Evolutionary conservation across 148 eudicot species (phyloP), one percentile per base, ranked within the genome.

Genomic region (Vaccinium vitisidaea): DNA sequence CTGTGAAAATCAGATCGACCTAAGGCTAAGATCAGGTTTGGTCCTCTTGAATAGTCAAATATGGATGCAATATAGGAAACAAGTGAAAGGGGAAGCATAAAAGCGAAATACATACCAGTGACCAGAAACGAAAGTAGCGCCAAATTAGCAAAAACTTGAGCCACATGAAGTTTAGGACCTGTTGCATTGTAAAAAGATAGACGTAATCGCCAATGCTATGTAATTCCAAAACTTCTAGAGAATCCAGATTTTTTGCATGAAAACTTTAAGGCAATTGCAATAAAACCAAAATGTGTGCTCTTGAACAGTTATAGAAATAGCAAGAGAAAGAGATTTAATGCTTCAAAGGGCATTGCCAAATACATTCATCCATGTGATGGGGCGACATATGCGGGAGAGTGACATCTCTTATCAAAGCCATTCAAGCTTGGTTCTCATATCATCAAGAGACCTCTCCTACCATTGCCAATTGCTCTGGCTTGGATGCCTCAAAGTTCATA

Each of bases 81-180:
- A 48, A 10, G 83, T 15, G 49, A 48, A 46, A 75, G 32, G 23
- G 67, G 52, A 54, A 61, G 46, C 10, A 19, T 32, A 25, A 39
- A 11, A 46, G 11, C 4, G 61, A 76, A 32, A 36, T 36, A 84
- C 86, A 56, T 92, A 94, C 99, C 98, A 96, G 89, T 53, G 99
- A 89, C 93, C 93, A 96, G 86, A 94, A 94, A 53, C 99, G 91
- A 85, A 96, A 96, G 90, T 92, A 96, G 82, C 98, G 99, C 99
- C 99, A 96, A 61, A 96, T 91, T 63, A 96, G 92, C 84, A 94
- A 92, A 90, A 96, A 94, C 86, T 96, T 95, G 61, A 96, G 94
- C 99, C 99, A 96, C 99, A 96, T 96, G 91, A 96, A 96, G 87
- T 90, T 96, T 59, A 96, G 90, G 54, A 95, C 97, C 99, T 96